phyloP scores from a whole-genome alignment of 139 green algal genomes.

The Picochlorum sp. region DNA sequence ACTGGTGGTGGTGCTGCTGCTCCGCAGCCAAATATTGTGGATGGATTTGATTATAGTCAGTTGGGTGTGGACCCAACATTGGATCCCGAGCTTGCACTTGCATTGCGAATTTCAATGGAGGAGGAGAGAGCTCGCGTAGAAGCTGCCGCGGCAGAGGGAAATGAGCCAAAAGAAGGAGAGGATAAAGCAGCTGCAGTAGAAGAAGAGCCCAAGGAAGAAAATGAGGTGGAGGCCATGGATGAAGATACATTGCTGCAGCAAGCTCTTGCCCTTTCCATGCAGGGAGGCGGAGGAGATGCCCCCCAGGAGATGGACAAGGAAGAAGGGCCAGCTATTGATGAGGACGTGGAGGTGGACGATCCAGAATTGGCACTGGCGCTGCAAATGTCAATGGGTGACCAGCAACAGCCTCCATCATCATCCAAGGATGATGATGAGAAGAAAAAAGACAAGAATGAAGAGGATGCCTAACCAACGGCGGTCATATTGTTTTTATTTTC shows the following conservation, averaged over 20 bases:
- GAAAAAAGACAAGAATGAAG: conserved; percentile 1
- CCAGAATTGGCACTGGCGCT: conserved; percentile 33
- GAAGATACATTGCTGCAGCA: conserved; percentile 75
- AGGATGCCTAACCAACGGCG: background rate
- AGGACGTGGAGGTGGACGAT: conserved; percentile 23
- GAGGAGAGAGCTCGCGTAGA: conserved; percentile 90
- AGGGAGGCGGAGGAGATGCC: background rate
- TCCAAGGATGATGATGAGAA: no score
- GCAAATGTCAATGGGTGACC: conserved; percentile 19
- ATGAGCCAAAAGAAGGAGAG: background rate
- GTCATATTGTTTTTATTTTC: background rate
- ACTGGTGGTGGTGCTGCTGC: conserved; percentile 13
- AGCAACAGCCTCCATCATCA: background rate
- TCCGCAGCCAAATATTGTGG: conserved; percentile 24
- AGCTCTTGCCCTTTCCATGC: conserved; percentile 91
- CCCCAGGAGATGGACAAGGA: background rate
- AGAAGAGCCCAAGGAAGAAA: conserved; percentile 3
- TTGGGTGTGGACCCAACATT: conserved; percentile 89
- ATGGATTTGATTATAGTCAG: conserved; percentile 79
- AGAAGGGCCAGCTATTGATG: background rate
- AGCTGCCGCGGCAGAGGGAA: conserved; percentile 28
- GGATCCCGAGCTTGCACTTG: conserved; percentile 87
- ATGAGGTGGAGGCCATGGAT: conserved; percentile 55
- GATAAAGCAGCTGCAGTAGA: background rate
- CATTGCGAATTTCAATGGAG: conserved; percentile 87